Base-by-base conservation (phyloP, 164 flowering plant genomes). In the Kingdonia uniflora region DNA sequence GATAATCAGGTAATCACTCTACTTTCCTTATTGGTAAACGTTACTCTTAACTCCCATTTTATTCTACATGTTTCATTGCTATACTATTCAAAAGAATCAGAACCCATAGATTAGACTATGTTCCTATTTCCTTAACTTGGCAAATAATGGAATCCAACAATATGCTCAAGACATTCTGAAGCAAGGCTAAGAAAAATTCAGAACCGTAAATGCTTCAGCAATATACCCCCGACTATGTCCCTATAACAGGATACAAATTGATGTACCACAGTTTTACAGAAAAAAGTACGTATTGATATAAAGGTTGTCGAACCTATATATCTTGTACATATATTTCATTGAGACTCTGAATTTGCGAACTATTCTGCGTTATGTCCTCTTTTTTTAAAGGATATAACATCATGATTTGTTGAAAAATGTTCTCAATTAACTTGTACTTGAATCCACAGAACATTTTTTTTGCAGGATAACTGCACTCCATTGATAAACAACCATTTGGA, bases 391-490 rank as follows among this genome's bases (percentile, higher is more conserved):
- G 35, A 29, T 3, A 29, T 29, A 29, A 29, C 8, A 29, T 29
- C 35, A 29, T 29, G 35, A 4, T 4, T 29, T 4, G 35, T 29
- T 29, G 35, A 14, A 4, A 10, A 41, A 10, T 11, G 16, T 14
- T 41, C 44, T 10, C 4, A 41, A 16, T 11, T 41, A 14, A 41
- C n/a, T 14, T 37, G 11, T 13, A 37, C n/a, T n/a, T n/a, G n/a
- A n/a, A n/a, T n/a, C n/a, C n/a, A n/a, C n/a, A 29, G 4, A 29
- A 29, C 4, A 3, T 29, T 41, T 41, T 14, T 10, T 41, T 8
- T 44, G 29, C 55, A 70, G 78, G 64, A 44, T 38, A 47, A 55
- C 35, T 43, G 59, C 54, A n/a, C 42, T 21, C n/a, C 15, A 5
- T 21, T 29, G 33, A 42, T 41, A 2, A 33, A 52, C 14, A 69